Evolutionary conservation across 352 stramenopile species (phyloP), one percentile per base, ranked within the genome.

Genomic region (Globisporangium nagaii): DNA sequence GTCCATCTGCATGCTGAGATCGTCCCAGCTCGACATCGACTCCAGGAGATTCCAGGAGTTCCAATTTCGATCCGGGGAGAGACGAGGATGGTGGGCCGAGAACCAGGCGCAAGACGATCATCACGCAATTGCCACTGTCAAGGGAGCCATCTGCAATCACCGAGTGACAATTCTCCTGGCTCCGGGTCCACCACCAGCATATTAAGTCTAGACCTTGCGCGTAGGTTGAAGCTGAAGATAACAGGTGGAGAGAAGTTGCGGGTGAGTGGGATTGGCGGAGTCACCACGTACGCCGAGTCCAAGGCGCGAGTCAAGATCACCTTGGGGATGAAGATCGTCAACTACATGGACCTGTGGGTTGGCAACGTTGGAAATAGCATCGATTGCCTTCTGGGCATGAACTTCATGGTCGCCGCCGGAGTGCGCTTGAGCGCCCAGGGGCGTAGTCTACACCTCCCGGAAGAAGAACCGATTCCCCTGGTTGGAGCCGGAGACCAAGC

Each of bases 381-480:
- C 12, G 56, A 71, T 2, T 69, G 56, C n/a, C 41, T 71, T 1
- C 53, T 75, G 0, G 56, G 63, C 2, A 63, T 67, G 56, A 50
- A 71, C 35, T 75, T 71, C 48, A 73, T 73, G 61, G 24, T 60
- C 4, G 17, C 41, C 2, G 43, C 57, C 12, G 63, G 63, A 3
- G 63, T 75, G 1, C 41, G 60, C 8, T 31, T 63, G 0, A 55
- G 48, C 17, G 32, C 46, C 0, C 37, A 37, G 1, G 56, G 71
- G 20, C 43, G 62, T 1, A 50, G 42, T 54, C 0, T 44, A 1
- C 47, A 45, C 4, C 34, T 54, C 1, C 47, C 47, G 0, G 20
- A 54, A 1, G 34, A 54, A 36, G 47, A 45, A n/a, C 34, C 6
- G 1, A 54, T 54, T 13, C 47, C 47, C 2, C 42, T 35, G n/a